Evolutionary conservation across 257 asterid genomes (phyloP).

Genomic region (Nyctanthes arbortristis): DNA sequence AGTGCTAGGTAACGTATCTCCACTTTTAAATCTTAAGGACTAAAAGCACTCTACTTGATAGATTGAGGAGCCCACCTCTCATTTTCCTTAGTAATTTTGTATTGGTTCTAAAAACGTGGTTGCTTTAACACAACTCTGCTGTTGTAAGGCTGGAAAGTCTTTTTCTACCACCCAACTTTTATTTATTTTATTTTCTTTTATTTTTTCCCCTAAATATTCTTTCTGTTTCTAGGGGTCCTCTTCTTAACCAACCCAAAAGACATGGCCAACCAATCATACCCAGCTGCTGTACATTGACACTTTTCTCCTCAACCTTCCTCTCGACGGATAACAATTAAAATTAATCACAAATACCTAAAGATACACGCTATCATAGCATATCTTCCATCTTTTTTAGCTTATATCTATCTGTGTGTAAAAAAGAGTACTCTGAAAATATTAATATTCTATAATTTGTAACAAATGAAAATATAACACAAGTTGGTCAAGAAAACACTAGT

Average conservation of each 20-base stretch:
- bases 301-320: constrained; percentile 19
- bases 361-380: too few species aligned
- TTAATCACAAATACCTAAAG: too few species aligned
- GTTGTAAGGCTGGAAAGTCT: constrained; percentile 76
- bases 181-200: constrained; percentile 37
- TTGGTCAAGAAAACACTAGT: not conserved
- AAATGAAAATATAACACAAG: not conserved
- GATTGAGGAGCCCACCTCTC: too few species aligned
- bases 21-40: too few species aligned
- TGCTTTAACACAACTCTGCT: constrained; percentile 57
- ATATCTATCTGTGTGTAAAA: too few species aligned
- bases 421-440: too few species aligned
- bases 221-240: constrained; percentile 28
- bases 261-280: constrained; percentile 33
- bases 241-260: constrained; percentile 46
- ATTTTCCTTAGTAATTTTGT: not conserved
- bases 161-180: constrained; percentile 65
- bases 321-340: too few species aligned
- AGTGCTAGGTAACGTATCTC: too few species aligned
- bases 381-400: too few species aligned
- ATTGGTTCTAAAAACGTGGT: constrained; percentile 37
- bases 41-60: too few species aligned
- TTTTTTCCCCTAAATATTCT: constrained; percentile 28
- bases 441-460: too few species aligned
- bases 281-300: constrained; percentile 23